Percentiles rank a stretch among this genome's conserved stretches.
Evolutionary conservation across 805 yeast genomes (phyloP).

Genomic region (Kodamaea neixiangensis): DNA sequence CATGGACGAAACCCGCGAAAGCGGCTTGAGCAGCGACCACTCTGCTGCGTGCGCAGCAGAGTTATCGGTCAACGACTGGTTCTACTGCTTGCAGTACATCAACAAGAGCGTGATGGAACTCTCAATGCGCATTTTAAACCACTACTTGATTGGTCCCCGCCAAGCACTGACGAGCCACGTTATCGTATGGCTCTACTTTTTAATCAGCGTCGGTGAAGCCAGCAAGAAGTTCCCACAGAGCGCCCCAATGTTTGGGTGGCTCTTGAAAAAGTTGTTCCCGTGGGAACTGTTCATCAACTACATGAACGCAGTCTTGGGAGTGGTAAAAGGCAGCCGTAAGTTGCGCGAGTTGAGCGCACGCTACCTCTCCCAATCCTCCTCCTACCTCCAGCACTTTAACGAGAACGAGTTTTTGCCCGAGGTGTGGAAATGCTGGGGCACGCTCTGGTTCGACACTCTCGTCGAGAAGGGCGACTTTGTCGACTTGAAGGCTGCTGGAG

Average conservation of each 20-base stretch:
- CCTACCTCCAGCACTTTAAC: constrained; percentile 51
- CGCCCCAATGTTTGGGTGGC: constrained; percentile 48
- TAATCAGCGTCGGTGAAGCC: constrained; percentile 63
- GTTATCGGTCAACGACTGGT: constrained; percentile 51
- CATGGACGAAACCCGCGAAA: not conserved
- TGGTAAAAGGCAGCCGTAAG: constrained; percentile 26
- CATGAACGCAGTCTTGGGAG: constrained; percentile 55
- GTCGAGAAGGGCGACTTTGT: constrained; percentile 53
- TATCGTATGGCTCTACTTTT: constrained; percentile 74
- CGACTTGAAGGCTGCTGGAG: constrained; percentile 54
- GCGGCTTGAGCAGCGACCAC: constrained; percentile 1
- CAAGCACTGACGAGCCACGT: constrained; percentile 72
- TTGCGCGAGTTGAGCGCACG: constrained; percentile 19
- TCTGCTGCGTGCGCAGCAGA: constrained; percentile 30
- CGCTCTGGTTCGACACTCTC: constrained; percentile 73
- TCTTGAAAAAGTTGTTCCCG: constrained; percentile 61
- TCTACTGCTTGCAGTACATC: constrained; percentile 51
- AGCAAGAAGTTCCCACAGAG: constrained; percentile 47
- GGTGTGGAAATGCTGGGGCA: constrained; percentile 85
- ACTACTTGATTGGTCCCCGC: constrained; percentile 70
- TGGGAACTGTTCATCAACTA: constrained; percentile 67
- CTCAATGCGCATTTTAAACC: constrained; percentile 65
- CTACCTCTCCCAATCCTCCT: constrained; percentile 28
- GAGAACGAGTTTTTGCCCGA: constrained; percentile 68
- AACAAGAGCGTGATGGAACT: constrained; percentile 68